Evolutionary conservation across 768 basidiomycete species (phyloP).

Genomic region (Daedaleopsis nitida): DNA sequence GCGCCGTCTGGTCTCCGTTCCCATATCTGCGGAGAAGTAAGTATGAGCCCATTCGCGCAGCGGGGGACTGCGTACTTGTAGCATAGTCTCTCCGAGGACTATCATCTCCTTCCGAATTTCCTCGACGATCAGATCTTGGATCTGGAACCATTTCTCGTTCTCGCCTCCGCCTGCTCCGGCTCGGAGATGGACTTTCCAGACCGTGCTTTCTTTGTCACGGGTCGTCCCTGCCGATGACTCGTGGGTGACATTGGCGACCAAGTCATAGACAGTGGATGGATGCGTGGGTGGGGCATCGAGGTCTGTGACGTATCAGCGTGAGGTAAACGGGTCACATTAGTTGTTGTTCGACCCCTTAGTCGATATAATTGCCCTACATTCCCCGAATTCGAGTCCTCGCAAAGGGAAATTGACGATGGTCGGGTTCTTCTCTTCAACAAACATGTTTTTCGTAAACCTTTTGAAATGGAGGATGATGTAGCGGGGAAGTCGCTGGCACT

Average conservation of each 20-base stretch:
- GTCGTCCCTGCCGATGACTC: conserved; percentile 97
- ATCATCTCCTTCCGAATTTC: conserved; percentile 99
- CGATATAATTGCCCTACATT: conserved; percentile 61
- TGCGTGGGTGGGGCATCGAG: conserved; percentile 68
- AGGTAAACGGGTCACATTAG: not conserved
- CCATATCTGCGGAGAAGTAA: conserved; percentile 28
- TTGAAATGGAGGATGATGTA: conserved; percentile 96
- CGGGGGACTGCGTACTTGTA: conserved; percentile 62
- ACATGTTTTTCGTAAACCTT: conserved; percentile 93
- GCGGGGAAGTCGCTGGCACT: conserved; percentile 84
- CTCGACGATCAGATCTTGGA: conserved; percentile 95
- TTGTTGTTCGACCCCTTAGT: not conserved
- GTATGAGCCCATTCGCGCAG: not conserved
- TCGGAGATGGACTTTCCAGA: conserved; percentile 90
- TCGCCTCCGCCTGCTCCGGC: conserved; percentile 77
- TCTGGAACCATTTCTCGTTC: conserved; percentile 92
- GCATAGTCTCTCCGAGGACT: conserved; percentile 92
- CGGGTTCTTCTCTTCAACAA: conserved; percentile 98
- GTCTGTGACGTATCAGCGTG: conserved; percentile 47
- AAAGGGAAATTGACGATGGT: conserved; percentile 98
- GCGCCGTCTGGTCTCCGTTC: conserved; percentile 27
- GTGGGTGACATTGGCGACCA: conserved; percentile 93
- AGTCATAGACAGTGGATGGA: conserved; percentile 80
- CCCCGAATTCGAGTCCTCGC: conserved; percentile 87
- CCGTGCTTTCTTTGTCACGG: conserved; percentile 85